Conservation (phyloP, 371 early-diverging fungal species). For the Rhizopus arrhizus region DNA sequence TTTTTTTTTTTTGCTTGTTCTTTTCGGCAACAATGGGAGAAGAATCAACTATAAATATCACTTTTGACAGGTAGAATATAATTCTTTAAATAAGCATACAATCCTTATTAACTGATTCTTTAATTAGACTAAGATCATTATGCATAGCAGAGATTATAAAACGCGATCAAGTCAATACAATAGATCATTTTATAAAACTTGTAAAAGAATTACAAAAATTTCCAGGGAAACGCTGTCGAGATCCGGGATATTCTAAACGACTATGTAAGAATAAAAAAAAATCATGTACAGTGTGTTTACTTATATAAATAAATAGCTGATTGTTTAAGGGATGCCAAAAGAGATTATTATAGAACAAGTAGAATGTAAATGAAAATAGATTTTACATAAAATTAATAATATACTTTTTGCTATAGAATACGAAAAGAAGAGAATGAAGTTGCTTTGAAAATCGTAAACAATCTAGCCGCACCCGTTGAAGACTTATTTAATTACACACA, state of each 20-base stretch:
- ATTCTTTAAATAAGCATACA: too few species aligned
- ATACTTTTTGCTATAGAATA: background rate
- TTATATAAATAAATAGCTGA: background rate
- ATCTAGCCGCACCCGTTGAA: background rate
- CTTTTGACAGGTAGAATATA: background rate
- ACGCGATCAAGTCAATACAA: background rate
- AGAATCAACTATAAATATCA: too few species aligned
- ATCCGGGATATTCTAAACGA: background rate
- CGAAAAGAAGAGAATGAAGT: background rate
- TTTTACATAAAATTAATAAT: background rate
- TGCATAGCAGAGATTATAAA: background rate
- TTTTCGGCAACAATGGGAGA: conserved; percentile 13
- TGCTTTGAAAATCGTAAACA: background rate
- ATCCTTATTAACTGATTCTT: background rate
- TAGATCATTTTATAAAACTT: background rate
- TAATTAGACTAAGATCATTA: background rate
- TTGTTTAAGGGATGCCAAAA: background rate
- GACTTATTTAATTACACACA: background rate
- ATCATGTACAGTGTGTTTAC: background rate
- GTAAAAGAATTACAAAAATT: background rate
- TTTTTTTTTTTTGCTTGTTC: too few species aligned
- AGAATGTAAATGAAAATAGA: background rate
- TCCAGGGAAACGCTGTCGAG: background rate
- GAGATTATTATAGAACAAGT: background rate
- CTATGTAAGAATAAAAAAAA: background rate